Conservation (phyloP, 176 grass and related monocot genomes). For the Musa troglodytarum region DNA sequence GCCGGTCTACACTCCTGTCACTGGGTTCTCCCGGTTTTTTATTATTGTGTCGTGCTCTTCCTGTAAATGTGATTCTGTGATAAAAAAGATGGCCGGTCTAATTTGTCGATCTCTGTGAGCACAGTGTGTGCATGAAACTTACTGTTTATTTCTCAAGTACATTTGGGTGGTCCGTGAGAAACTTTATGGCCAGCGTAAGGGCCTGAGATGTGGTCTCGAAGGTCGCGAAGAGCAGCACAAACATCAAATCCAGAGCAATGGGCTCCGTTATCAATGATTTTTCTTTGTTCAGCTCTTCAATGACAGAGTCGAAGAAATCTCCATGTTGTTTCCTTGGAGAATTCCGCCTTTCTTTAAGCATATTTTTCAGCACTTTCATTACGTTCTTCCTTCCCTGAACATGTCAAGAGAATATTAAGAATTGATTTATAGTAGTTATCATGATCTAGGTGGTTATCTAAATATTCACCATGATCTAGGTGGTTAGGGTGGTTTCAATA, state of each 20-base stretch:
- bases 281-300: constrained; percentile 66
- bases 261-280: constrained; percentile 64
- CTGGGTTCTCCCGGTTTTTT: constrained; percentile 46
- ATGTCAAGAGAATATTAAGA: too few relatives aligned
- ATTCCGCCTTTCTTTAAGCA: constrained; percentile 58
- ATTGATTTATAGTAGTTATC: too few relatives aligned
- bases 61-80: constrained; percentile 26
- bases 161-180: constrained; percentile 58
- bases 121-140: background rate
- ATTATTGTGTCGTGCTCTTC: constrained; percentile 70
- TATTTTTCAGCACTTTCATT: constrained; percentile 22
- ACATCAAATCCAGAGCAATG: constrained; percentile 86
- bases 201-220: constrained; percentile 79
- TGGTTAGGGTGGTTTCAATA: too few relatives aligned
- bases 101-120: background rate
- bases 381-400: background rate
- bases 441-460: too few relatives aligned
- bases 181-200: constrained; percentile 69
- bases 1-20: constrained; percentile 24
- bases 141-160: constrained; percentile 54
- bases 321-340: constrained; percentile 39
- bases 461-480: too few relatives aligned
- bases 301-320: constrained; percentile 87
- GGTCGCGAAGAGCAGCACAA: constrained; percentile 86
- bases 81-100: background rate